Percentiles rank a stretch among this genome's conserved stretches.
Conservation (phyloP, 352 stramenopile species). For the Blastocystis sp. region DNA sequence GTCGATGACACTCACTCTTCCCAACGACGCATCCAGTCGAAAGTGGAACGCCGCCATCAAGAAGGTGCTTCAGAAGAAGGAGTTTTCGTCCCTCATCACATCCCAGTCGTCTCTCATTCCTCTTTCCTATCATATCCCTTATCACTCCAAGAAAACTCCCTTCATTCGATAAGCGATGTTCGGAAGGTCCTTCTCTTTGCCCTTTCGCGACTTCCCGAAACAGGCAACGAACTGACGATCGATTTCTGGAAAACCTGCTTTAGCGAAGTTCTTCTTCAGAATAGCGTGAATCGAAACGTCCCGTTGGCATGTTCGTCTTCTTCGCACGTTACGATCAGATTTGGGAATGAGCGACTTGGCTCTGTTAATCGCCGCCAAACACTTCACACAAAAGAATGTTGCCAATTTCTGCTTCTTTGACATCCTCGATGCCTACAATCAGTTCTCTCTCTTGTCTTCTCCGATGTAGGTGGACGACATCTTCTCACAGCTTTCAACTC, state of each 20-base stretch:
- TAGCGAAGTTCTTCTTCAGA: neutral
- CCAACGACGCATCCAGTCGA: neutral
- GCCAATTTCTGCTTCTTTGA: constrained; percentile 33
- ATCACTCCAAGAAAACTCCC: neutral
- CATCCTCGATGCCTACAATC: neutral
- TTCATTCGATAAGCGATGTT: neutral
- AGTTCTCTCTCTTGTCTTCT: neutral
- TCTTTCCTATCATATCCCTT: constrained; percentile 32
- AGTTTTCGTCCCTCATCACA: neutral
- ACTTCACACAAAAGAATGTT: neutral
- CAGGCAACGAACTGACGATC: neutral
- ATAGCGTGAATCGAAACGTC: neutral
- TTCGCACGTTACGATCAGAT: neutral
- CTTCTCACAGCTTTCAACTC: neutral
- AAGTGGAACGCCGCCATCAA: constrained; percentile 6
- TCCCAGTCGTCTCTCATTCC: neutral
- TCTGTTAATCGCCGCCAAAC: constrained; percentile 15
- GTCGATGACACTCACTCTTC: neutral
- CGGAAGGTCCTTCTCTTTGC: neutral
- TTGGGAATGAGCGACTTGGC: neutral
- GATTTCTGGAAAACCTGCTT: neutral
- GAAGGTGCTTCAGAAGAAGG: neutral
- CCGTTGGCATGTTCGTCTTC: neutral
- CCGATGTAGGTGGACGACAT: neutral
- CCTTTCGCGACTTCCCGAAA: neutral